Evolutionary conservation across 2,329 filamentous ascomycete genomes (phyloP), one percentile per base, ranked within the genome.

Genomic region (Aureobasidium musti): DNA sequence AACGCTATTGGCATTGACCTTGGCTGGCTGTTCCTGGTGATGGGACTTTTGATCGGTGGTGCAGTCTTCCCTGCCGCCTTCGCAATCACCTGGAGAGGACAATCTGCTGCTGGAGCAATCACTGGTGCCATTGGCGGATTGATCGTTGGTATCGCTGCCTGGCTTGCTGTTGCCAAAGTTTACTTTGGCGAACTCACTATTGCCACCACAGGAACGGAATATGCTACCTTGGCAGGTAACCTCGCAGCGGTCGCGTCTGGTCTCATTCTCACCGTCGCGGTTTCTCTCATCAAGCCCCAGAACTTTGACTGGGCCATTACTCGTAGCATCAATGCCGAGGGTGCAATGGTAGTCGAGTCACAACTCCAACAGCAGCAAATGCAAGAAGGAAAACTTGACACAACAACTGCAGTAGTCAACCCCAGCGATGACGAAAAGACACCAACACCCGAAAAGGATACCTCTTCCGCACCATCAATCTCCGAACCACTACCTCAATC

Each of bases 21-120:
- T 26, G 77, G 77, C 5, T 80, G 77, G 77, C 72, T 80, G 4
- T 77, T 76, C 71, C 67, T 78, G 10, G 75, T 79, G 21, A 77
- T 80, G 72, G 79, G 77, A 33, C 73, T 80, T 17, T 72, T 80
- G 0, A 80, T 81, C 8, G 77, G 78, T 6, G 77, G 77, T 7
- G 79, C 78, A 1, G 77, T 80, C 7, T 78, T 82, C 57, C 66
- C 66, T 13, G 66, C 60, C 10, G 66, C 66, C 13, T 67, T 79
- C 33, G 68, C 76, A 4, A 75, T 79, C 37, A 72, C 72, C 47
- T 79, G 78, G 78, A 72, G 71, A 35, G 73, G 73, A 30, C 77
- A 79, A 64, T 70, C 70, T 14, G 72, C 70, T 45, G 66, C 70
- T 1, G 77, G 72, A 5, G 77, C 77, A 10, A 76, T 78, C 23